A percentile compares a stretch with the other conserved stretches of the same genome.
Conservation (phyloP, 441 rosid genomes). For the Dalechampia spathulata region DNA sequence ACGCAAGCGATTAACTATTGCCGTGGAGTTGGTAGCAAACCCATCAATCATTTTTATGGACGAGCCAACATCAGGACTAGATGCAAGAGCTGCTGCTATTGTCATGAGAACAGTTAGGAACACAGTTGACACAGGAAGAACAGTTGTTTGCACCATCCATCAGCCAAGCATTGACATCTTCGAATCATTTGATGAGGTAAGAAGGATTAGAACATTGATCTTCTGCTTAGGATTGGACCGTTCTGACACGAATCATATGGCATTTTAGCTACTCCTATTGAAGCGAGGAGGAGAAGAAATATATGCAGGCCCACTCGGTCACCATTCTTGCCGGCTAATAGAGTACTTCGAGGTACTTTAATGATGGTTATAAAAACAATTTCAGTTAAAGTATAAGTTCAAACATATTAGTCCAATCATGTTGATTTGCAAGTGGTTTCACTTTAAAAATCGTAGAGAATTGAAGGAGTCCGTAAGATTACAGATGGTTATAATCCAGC, state of each 20-base stretch:
- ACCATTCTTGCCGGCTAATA: slow-evolving; percentile 45
- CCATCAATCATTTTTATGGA: too few relatives aligned
- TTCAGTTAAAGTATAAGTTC: background rate
- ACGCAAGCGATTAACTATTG: slow-evolving; percentile 35
- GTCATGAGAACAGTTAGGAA: too few relatives aligned
- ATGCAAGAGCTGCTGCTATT: too few relatives aligned
- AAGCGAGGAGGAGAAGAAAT: slow-evolving; percentile 77
- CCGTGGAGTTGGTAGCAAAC: slow-evolving; percentile 35
- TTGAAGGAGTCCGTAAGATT: slow-evolving; percentile 51
- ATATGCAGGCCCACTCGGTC: slow-evolving; percentile 68
- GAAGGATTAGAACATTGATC: background rate
- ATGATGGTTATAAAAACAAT: background rate
- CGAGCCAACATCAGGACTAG: too few relatives aligned
- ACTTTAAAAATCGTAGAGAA: slow-evolving; percentile 25
- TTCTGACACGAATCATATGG: background rate
- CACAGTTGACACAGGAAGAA: too few relatives aligned
- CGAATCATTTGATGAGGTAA: slow-evolving; percentile 13
- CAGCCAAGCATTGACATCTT: slow-evolving; percentile 12
- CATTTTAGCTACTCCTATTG: slow-evolving; percentile 48
- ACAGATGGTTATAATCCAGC: slow-evolving; percentile 78
- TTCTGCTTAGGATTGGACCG: background rate
- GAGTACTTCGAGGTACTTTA: slow-evolving; percentile 55
- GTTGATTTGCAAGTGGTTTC: background rate
- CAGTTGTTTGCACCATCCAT: too few relatives aligned
- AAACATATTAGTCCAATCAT: background rate